Percentiles rank a stretch among this genome's conserved stretches.
These are phyloP conservation scores for Ophiocordyceps australis DNA, from an alignment of 2,329 filamentous ascomycete species.

Conservation along the genomic window DNA sequence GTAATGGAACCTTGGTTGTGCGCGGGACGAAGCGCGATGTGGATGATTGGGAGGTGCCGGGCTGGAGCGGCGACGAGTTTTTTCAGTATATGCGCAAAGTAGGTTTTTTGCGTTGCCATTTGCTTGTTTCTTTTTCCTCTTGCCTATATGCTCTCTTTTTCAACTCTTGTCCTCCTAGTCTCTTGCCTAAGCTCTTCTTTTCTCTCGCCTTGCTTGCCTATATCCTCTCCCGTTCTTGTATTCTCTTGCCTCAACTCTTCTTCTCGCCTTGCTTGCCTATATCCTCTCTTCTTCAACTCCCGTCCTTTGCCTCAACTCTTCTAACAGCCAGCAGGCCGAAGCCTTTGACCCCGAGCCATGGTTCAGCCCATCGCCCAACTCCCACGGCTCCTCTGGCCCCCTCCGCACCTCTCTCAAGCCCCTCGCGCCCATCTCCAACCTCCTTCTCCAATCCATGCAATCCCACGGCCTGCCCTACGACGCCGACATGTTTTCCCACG, in stretches of 20 bases:
- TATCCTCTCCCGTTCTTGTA: too few relatives aligned
- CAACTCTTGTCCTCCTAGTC: too few relatives aligned
- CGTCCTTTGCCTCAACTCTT: background rate
- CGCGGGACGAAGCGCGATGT: slow-evolving; percentile 26
- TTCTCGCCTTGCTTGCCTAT: too few relatives aligned
- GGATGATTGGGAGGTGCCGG: slow-evolving; percentile 35
- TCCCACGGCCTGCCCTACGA: slow-evolving; percentile 34
- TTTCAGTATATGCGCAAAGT: slow-evolving; percentile 38
- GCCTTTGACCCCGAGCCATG: slow-evolving; percentile 38
- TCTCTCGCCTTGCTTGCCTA: too few relatives aligned
- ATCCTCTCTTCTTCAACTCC: too few relatives aligned
- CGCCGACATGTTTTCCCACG: slow-evolving; percentile 38
- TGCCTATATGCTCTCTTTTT: too few relatives aligned
- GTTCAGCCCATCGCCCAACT: slow-evolving; percentile 27
- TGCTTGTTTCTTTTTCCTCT: too few relatives aligned
- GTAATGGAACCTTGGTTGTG: slow-evolving; percentile 30
- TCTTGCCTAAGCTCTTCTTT: too few relatives aligned
- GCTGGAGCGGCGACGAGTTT: slow-evolving; percentile 38
- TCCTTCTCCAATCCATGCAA: slow-evolving; percentile 33
- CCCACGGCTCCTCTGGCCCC: slow-evolving; percentile 31
- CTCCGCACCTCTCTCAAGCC: slow-evolving; percentile 39
- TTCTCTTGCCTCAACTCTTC: too few relatives aligned
- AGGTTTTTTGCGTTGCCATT: too few relatives aligned
- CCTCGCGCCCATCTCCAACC: slow-evolving; percentile 36
- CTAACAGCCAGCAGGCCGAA: slow-evolving; percentile 20